Base-by-base conservation (phyloP, 2,329 filamentous ascomycete species). In the Botrytis elliptica region DNA sequence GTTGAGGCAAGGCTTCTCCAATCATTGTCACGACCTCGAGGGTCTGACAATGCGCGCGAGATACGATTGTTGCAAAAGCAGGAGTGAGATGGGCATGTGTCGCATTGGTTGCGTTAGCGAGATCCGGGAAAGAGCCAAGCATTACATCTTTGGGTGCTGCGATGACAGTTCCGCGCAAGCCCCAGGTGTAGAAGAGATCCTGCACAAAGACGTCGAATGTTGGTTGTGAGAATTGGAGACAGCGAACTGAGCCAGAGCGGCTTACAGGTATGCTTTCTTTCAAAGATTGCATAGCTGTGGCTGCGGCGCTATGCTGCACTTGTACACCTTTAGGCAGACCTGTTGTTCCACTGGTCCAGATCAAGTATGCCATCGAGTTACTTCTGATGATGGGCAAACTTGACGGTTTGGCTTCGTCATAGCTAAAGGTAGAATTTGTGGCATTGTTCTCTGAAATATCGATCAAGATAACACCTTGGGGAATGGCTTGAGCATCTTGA, bases 261-360 rank as follows among this genome's bases (percentile, higher is more conserved):
- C 49, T 69, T 22, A 38, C 52, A 29, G 66, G 66, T 29, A 69
- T 59, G 22, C 38, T n/a, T 14, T 42, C 40, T 20, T 14, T 49
- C 29, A 69, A 40, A 29, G 66, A 59, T 33, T 57, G 36, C 66
- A 69, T 69, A 22, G 44, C 49, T 14, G 73, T 67, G 25, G 49
- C 70, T 33, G 76, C 68, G 16, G 72, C 63, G 16, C 42, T 40
- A 36, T 79, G 75, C 10, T 75, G 49, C 2, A 77, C 49, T 18
- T 76, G 36, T 14, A 71, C 72, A 16, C 71, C 78, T 63, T 80
- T 79, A 4, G 79, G 79, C 20, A 70, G 68, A 20, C 70, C 75
- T 25, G 67, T 44, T 65, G 25, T 68, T 14, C 40, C 71, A 44
- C 78, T 79, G 0, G 80, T 82, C 44, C 62, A 72, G 20, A 72